Percentiles rank a stretch among this genome's conserved stretches.
These are phyloP conservation scores for Paspalum vaginatum DNA, from an alignment of 176 grass and related monocot species.

Conservation along the genomic window DNA sequence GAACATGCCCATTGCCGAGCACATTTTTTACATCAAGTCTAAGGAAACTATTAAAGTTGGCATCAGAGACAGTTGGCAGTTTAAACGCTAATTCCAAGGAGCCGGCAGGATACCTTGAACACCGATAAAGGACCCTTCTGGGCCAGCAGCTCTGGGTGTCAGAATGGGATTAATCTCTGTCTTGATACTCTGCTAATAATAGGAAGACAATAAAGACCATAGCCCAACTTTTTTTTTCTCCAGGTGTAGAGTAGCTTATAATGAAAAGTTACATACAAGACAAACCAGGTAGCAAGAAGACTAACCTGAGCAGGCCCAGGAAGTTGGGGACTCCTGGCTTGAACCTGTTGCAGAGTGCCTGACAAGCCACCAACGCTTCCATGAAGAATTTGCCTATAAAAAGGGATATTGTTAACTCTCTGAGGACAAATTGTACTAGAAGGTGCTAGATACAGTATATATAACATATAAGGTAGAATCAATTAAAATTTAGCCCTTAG, in stretches of 20 bases:
- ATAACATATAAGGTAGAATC: neutral
- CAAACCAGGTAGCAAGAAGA: constrained; percentile 25
- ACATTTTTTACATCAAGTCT: neutral
- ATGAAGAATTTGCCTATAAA: constrained; percentile 87
- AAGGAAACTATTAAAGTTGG: constrained; percentile 22
- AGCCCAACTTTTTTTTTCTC: neutral
- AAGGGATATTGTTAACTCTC: constrained; percentile 13
- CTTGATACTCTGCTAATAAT: constrained; percentile 77
- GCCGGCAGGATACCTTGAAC: constrained; percentile 67
- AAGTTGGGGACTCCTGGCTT: constrained; percentile 80
- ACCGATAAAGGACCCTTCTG: constrained; percentile 87
- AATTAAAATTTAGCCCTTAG: neutral
- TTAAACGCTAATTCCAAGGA: constrained; percentile 30
- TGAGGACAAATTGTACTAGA: constrained; percentile 9
- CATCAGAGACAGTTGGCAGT: neutral
- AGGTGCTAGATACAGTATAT: neutral
- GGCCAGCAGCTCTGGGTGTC: constrained; percentile 70
- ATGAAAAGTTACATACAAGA: constrained; percentile 14
- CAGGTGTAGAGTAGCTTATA: neutral
- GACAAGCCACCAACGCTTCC: constrained; percentile 80
- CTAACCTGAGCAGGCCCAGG: constrained; percentile 82
- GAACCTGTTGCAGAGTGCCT: constrained; percentile 85
- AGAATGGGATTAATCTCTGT: constrained; percentile 88
- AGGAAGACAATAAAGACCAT: constrained; percentile 39
- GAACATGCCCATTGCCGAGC: constrained; percentile 19